Evolutionary conservation across 2,329 filamentous ascomycete species (phyloP).

Genomic region (Cercospora sp.): DNA sequence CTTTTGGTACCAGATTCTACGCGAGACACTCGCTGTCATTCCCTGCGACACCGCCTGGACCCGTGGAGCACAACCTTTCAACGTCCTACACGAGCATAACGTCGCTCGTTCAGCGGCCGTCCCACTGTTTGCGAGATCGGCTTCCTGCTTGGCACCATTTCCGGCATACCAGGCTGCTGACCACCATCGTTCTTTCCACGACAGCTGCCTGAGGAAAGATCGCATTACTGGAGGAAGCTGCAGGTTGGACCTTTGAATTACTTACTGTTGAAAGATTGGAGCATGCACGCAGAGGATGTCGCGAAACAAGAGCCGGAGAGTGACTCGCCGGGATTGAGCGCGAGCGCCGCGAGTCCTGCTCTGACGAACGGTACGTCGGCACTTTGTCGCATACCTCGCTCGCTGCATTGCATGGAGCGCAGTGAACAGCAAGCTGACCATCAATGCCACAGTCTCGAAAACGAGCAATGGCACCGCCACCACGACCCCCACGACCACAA

Average conservation of each 20-base stretch:
- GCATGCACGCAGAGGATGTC: slow-evolving; percentile 33
- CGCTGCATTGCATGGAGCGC: background rate
- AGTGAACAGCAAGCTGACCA: slow-evolving; percentile 4
- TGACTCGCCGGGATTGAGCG: slow-evolving; percentile 28
- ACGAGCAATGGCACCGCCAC: slow-evolving; percentile 21
- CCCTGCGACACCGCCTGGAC: background rate
- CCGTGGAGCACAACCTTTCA: background rate
- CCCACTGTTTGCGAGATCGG: slow-evolving; percentile 1
- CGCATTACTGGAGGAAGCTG: background rate
- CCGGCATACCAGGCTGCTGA: background rate
- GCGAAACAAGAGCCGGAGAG: slow-evolving; percentile 30
- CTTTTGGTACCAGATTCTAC: background rate
- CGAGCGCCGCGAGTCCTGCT: slow-evolving; percentile 16
- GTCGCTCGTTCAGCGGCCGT: background rate
- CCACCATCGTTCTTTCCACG: background rate
- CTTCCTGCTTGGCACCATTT: background rate
- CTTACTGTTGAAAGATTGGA: slow-evolving; percentile 10
- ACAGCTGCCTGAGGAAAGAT: background rate
- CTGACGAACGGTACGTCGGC: slow-evolving; percentile 24
- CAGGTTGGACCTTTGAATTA: slow-evolving; percentile 1
- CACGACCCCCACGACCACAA: slow-evolving; percentile 3
- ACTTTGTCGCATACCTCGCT: background rate
- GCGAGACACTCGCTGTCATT: background rate
- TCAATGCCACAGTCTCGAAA: slow-evolving; percentile 2
- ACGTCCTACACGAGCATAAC: background rate